phyloP scores from a whole-genome alignment of 805 yeast genomes.

The Torulaspora delbrueckii region DNA sequence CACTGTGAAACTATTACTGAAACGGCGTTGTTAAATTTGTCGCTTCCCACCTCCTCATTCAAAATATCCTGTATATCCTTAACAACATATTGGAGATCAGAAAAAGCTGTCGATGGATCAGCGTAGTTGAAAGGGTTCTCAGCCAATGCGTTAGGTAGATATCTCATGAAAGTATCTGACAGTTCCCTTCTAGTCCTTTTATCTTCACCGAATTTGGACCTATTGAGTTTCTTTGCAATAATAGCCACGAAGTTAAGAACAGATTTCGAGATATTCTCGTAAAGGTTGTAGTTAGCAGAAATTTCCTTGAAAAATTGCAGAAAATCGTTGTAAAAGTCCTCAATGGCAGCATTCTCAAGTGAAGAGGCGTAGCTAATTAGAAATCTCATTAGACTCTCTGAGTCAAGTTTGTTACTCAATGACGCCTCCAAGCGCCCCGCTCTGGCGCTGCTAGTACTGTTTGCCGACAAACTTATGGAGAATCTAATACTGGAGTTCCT shows the following conservation, averaged over 20 bases:
- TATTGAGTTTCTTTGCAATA: conserved; percentile 53
- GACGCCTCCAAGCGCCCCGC: conserved; percentile 37
- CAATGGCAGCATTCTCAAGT: conserved; percentile 69
- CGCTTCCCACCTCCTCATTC: conserved; percentile 38
- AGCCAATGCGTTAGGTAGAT: conserved; percentile 32
- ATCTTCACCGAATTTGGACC: conserved; percentile 57
- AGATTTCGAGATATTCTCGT: conserved; percentile 47
- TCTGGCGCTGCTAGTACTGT: conserved; percentile 11
- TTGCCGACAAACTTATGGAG: conserved; percentile 17
- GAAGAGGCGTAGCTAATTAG: conserved; percentile 57
- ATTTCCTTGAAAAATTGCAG: conserved; percentile 58
- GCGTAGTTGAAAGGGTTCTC: conserved; percentile 21
- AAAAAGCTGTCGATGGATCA: conserved; percentile 12
- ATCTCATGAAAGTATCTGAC: conserved; percentile 41
- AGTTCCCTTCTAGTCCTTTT: conserved; percentile 54
- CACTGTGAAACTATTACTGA: conserved; percentile 51
- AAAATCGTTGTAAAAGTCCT: conserved; percentile 67
- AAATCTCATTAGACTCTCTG: conserved; percentile 45
- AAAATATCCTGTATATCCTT: conserved; percentile 18
- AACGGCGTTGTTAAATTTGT: conserved; percentile 49
- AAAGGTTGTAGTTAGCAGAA: conserved; percentile 42
- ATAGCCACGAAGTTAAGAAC: conserved; percentile 49
- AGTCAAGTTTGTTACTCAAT: conserved; percentile 44
- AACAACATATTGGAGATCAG: conserved; percentile 19
- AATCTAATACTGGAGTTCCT: conserved; percentile 20